These are phyloP conservation scores for Diaporthe sp. DNA, from an alignment of 2,329 filamentous ascomycete genomes.

Conservation along the genomic window DNA sequence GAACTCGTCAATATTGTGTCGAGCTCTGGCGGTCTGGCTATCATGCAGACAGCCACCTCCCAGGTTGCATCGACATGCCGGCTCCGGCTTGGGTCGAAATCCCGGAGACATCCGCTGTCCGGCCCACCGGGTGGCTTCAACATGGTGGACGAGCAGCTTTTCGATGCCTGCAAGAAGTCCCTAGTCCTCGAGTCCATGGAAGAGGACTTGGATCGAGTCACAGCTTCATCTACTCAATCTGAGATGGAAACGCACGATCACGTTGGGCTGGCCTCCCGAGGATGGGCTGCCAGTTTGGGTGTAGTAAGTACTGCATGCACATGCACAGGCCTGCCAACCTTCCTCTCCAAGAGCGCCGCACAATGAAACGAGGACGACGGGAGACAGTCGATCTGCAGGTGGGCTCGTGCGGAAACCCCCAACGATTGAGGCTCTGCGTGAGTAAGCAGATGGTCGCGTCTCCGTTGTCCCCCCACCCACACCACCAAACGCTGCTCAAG, in stretches of 20 bases:
- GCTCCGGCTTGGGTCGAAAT: not conserved
- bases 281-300: not conserved
- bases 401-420: conserved; percentile 18
- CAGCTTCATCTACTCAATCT: not conserved
- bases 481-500: conserved; percentile 19
- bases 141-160: not conserved
- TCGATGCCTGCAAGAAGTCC: not conserved
- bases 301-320: conserved; percentile 12
- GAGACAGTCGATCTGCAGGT: conserved; percentile 10
- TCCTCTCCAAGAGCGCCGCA: not conserved
- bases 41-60: conserved; percentile 14
- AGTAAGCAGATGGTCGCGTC: conserved; percentile 7
- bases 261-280: not conserved
- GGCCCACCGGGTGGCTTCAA: not conserved
- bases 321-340: conserved; percentile 7
- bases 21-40: conserved; percentile 35
- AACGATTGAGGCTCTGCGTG: conserved; percentile 36
- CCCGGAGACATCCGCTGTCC: not conserved
- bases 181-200: not conserved
- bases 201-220: not conserved
- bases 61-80: conserved; percentile 29
- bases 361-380: not conserved
- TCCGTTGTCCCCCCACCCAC: conserved; percentile 3
- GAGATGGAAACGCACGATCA: conserved; percentile 11
- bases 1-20: not conserved